Evolutionary conservation across 1,284 basidiomycete genomes (phyloP).

Genomic region (Ceratobasidium sp.): DNA sequence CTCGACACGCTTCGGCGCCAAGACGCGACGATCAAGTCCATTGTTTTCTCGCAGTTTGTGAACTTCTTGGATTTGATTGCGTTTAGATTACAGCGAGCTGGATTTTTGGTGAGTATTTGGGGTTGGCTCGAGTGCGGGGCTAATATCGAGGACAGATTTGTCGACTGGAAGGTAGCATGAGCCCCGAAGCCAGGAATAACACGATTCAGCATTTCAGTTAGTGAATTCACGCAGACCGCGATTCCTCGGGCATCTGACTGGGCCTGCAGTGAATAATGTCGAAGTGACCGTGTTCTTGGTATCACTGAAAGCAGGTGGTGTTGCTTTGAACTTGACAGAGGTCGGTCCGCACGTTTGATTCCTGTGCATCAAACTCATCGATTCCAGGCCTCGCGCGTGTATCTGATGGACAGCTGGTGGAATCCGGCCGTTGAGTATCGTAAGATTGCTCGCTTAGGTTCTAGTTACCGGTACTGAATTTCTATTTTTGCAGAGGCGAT

Average conservation of each 20-base stretch:
- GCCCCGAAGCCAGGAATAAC: constrained; percentile 91
- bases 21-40: constrained; percentile 93
- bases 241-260: constrained; percentile 37
- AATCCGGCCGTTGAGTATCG: constrained; percentile 85
- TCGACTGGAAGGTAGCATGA: constrained; percentile 96
- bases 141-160: constrained; percentile 69
- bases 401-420: constrained; percentile 90
- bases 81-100: constrained; percentile 89
- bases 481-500: constrained; percentile 76
- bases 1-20: constrained; percentile 81
- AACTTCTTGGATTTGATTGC: constrained; percentile 88
- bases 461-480: constrained; percentile 42
- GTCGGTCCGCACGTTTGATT: constrained; percentile 21
- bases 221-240: background rate
- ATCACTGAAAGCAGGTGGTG: constrained; percentile 92
- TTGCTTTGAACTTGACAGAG: constrained; percentile 91
- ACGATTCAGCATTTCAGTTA: constrained; percentile 94
- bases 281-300: constrained; percentile 97
- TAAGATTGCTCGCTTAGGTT: constrained; percentile 51
- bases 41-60: constrained; percentile 95
- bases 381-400: constrained; percentile 79
- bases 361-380: constrained; percentile 19
- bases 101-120: constrained; percentile 70
- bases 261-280: constrained; percentile 81
- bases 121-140: background rate